These are phyloP conservation scores for Lactarius quietus DNA, from an alignment of 768 basidiomycete genomes.

Conservation along the genomic window DNA sequence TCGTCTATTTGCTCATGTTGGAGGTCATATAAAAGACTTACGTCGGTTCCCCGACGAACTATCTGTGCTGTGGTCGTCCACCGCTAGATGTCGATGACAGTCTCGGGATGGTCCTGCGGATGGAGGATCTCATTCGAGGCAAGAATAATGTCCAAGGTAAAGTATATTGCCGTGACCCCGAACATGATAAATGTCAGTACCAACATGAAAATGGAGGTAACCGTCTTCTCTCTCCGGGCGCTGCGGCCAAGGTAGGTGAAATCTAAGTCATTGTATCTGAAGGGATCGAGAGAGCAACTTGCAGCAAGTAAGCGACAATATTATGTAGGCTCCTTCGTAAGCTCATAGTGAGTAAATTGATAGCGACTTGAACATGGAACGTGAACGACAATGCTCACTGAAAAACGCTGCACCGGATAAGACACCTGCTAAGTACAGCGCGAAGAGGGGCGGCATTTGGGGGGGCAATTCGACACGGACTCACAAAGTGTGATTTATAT, in stretches of 20 bases:
- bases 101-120: conserved; percentile 8
- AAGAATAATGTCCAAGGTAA: conserved; percentile 7
- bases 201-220: conserved; percentile 3
- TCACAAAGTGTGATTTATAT: background rate
- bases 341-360: background rate
- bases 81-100: background rate
- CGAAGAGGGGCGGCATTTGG: conserved; percentile 7
- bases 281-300: background rate
- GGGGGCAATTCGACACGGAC: background rate
- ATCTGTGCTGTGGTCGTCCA: background rate
- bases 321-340: conserved; percentile 11
- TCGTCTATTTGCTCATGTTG: background rate
- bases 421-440: conserved; percentile 2
- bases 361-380: background rate
- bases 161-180: conserved; percentile 8
- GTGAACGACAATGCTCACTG: conserved; percentile 5
- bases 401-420: conserved; percentile 8
- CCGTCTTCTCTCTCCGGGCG: conserved; percentile 10
- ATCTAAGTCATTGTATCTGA: background rate
- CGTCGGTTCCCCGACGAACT: conserved; percentile 10
- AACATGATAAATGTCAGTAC: conserved; percentile 20
- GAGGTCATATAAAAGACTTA: background rate
- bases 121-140: conserved; percentile 11
- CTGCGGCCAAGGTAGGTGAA: background rate
- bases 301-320: conserved; percentile 19